These are phyloP conservation scores for Aspergillus quadricinctus DNA, from an alignment of 2,329 filamentous ascomycete species.

Conservation along the genomic window DNA sequence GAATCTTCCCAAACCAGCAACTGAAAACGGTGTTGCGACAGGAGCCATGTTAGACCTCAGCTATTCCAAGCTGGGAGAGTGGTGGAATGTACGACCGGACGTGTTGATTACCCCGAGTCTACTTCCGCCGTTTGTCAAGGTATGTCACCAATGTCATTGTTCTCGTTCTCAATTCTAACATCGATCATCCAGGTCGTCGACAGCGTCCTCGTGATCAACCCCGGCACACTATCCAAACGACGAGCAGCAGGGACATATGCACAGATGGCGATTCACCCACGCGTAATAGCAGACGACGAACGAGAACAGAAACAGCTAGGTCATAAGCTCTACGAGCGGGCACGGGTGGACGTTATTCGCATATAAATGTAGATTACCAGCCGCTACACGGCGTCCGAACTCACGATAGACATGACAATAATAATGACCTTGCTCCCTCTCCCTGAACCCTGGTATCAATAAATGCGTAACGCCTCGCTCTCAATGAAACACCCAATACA, in stretches of 20 bases:
- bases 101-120: slow-evolving; percentile 77
- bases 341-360: slow-evolving; percentile 79
- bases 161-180: background rate
- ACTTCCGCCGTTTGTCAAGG: slow-evolving; percentile 82
- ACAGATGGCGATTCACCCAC: slow-evolving; percentile 68
- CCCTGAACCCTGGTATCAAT: background rate
- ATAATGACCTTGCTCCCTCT: background rate
- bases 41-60: slow-evolving; percentile 78
- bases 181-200: slow-evolving; percentile 67
- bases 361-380: slow-evolving; percentile 48
- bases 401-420: slow-evolving; percentile 1
- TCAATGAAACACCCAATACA: background rate
- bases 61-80: slow-evolving; percentile 85
- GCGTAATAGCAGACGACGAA: slow-evolving; percentile 56
- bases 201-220: slow-evolving; percentile 85
- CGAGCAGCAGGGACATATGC: slow-evolving; percentile 82
- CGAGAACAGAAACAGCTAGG: slow-evolving; percentile 55
- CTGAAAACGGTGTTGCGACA: slow-evolving; percentile 56
- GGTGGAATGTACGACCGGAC: slow-evolving; percentile 81
- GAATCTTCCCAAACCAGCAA: slow-evolving; percentile 61
- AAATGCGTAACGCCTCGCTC: background rate
- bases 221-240: slow-evolving; percentile 79
- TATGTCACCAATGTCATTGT: slow-evolving; percentile 38
- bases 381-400: background rate
- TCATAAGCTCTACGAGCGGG: slow-evolving; percentile 75